phyloP scores from a whole-genome alignment of 768 basidiomycete species.

The Russula virescens region DNA sequence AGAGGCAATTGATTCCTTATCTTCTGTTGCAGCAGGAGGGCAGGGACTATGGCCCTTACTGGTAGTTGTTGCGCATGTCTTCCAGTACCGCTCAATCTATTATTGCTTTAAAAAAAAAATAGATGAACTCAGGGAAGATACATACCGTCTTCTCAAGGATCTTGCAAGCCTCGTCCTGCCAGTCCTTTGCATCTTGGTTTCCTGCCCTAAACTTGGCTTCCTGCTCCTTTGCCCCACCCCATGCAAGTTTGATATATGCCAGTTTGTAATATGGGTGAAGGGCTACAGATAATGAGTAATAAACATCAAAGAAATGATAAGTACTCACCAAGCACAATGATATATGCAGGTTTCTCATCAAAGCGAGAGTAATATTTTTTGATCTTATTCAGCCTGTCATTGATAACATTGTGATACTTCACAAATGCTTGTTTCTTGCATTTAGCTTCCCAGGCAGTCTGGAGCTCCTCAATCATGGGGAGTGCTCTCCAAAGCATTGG shows the following conservation, averaged over 20 bases:
- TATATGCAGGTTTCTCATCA: conserved; percentile 19
- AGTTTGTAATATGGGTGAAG: no score
- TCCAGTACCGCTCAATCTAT: neutral
- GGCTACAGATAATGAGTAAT: neutral
- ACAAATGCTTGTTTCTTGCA: conserved; percentile 3
- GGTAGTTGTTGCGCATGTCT: neutral
- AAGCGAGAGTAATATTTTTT: conserved; percentile 26
- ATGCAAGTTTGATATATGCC: no score
- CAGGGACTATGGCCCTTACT: no score
- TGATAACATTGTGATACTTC: conserved; percentile 25
- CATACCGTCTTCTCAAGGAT: conserved; percentile 16
- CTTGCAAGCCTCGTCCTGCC: conserved; percentile 18
- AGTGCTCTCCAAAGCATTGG: conserved; percentile 30
- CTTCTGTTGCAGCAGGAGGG: neutral
- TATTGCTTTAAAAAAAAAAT: neutral
- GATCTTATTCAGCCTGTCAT: conserved; percentile 25
- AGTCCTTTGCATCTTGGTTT: neutral
- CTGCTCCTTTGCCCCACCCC: no score
- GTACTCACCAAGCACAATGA: conserved; percentile 28
- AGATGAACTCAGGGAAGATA: neutral
- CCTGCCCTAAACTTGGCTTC: neutral
- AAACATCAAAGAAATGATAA: neutral
- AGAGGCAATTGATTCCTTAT: neutral
- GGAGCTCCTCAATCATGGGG: conserved; percentile 29
- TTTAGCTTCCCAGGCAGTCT: conserved; percentile 29